These are phyloP conservation scores for Setaria italica DNA, from an alignment of 202 grass and related monocot species.

Conservation along the genomic window DNA sequence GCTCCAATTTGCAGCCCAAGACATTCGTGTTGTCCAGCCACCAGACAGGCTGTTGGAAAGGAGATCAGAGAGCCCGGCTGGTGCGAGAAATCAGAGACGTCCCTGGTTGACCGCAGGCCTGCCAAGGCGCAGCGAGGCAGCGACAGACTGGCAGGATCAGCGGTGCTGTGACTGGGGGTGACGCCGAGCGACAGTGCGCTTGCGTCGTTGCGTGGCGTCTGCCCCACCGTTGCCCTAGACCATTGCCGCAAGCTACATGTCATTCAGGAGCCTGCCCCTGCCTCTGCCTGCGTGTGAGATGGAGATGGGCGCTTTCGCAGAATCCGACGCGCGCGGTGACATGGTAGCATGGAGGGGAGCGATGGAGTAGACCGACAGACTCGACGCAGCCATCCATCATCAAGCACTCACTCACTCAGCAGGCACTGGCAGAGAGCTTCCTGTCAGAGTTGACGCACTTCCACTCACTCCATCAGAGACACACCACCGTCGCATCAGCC, in stretches of 20 bases:
- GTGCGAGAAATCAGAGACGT: no score
- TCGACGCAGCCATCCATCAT: slow-evolving; percentile 43
- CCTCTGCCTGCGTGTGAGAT: not conserved
- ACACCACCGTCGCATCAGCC: slow-evolving; percentile 36
- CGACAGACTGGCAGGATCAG: no score
- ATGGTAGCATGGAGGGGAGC: no score
- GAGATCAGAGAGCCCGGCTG: no score
- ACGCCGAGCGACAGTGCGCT: not conserved
- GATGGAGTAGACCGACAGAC: slow-evolving; percentile 34
- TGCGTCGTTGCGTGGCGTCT: slow-evolving; percentile 13
- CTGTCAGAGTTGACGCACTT: slow-evolving; percentile 46
- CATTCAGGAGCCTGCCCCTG: slow-evolving; percentile 2
- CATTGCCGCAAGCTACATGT: slow-evolving; percentile 40
- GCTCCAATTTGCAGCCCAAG: no score
- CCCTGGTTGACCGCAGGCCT: not conserved
- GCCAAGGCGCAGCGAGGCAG: no score
- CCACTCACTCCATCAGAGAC: not conserved
- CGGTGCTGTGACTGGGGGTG: no score
- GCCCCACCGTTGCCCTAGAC: not conserved
- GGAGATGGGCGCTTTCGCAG: not conserved
- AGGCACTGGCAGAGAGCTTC: not conserved
- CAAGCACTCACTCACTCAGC: not conserved
- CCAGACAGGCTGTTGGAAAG: no score
- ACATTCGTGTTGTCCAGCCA: no score
- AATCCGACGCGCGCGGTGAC: slow-evolving; percentile 15